Conservation (phyloP, 2,329 filamentous ascomycete genomes). For the Botrytis deweyae region DNA sequence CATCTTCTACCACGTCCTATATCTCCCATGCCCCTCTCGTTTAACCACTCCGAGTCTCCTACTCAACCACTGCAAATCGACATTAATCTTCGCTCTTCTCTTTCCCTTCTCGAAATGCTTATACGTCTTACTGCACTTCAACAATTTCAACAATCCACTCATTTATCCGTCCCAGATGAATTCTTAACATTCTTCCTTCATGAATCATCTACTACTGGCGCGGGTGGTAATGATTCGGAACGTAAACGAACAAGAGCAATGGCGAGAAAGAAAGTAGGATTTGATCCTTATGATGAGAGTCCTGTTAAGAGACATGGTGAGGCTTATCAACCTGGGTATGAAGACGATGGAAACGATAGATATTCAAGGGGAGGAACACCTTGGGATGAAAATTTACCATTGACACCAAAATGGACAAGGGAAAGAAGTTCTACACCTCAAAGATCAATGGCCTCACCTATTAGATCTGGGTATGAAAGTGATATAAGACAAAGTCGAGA, state of each 20-base stretch:
- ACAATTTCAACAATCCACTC: constrained; percentile 71
- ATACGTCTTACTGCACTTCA: constrained; percentile 70
- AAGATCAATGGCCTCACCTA: neutral
- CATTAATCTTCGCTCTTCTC: constrained; percentile 59
- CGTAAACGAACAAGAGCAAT: constrained; percentile 59
- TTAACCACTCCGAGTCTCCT: neutral
- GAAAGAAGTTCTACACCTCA: constrained; percentile 15
- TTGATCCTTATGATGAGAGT: constrained; percentile 71
- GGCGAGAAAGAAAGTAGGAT: constrained; percentile 62
- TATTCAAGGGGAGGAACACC: constrained; percentile 30
- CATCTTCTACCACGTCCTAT: constrained; percentile 18
- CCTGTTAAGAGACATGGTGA: constrained; percentile 62
- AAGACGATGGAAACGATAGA: constrained; percentile 31
- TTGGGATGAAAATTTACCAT: constrained; percentile 22
- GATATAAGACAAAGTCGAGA: neutral
- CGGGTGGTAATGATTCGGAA: constrained; percentile 59
- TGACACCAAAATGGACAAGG: constrained; percentile 5
- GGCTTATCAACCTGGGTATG: constrained; percentile 53
- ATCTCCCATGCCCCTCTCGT: constrained; percentile 13
- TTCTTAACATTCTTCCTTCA: constrained; percentile 73
- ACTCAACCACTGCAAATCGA: constrained; percentile 40
- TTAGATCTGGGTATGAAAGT: too few species aligned
- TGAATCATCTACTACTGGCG: constrained; percentile 64
- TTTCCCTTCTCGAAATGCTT: constrained; percentile 71
- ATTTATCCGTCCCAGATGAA: constrained; percentile 70